Evolutionary conservation across 2,329 filamentous ascomycete species (phyloP).

Genomic region (Fusarium sp.): DNA sequence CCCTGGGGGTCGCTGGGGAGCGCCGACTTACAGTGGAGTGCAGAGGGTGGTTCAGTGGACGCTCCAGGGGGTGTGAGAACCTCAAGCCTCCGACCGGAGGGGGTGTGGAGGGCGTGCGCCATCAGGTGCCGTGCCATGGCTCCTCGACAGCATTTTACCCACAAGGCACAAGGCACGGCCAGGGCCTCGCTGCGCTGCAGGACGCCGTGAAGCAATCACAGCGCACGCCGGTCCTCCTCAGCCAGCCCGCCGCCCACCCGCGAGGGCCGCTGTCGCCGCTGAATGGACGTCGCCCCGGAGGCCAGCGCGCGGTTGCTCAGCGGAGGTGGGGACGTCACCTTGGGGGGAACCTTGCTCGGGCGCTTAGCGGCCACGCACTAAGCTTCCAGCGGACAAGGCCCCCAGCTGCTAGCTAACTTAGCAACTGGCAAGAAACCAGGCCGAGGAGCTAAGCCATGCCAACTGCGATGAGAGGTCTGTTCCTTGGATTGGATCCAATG

Average conservation of each 20-base stretch:
- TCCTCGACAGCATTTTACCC: conserved; percentile 11
- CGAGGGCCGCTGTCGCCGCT: conserved; percentile 32
- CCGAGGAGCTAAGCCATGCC: conserved; percentile 19
- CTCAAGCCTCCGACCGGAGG: neutral
- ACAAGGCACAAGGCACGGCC: conserved; percentile 37
- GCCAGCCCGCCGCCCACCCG: conserved; percentile 35
- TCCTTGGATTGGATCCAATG: conserved; percentile 34
- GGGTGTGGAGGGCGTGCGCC: conserved; percentile 21
- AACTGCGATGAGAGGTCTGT: conserved; percentile 27
- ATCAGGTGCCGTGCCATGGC: conserved; percentile 13
- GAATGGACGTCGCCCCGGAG: conserved; percentile 41
- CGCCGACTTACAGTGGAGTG: conserved; percentile 39
- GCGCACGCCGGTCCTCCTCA: conserved; percentile 37
- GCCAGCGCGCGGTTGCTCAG: conserved; percentile 44
- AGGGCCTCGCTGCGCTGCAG: conserved; percentile 16
- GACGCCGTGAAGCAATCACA: conserved; percentile 37
- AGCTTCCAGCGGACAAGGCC: conserved; percentile 12
- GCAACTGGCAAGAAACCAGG: conserved; percentile 4
- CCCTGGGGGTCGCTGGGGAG: conserved; percentile 40
- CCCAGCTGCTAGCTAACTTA: conserved; percentile 1
- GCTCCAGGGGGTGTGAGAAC: conserved; percentile 3
- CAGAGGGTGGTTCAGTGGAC: conserved; percentile 23
- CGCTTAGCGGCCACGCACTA: conserved; percentile 39
- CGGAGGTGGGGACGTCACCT: conserved; percentile 43
- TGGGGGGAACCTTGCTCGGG: conserved; percentile 40